Conservation (phyloP, 2,329 filamentous ascomycete species). For the Thielaviopsis cerberus region DNA sequence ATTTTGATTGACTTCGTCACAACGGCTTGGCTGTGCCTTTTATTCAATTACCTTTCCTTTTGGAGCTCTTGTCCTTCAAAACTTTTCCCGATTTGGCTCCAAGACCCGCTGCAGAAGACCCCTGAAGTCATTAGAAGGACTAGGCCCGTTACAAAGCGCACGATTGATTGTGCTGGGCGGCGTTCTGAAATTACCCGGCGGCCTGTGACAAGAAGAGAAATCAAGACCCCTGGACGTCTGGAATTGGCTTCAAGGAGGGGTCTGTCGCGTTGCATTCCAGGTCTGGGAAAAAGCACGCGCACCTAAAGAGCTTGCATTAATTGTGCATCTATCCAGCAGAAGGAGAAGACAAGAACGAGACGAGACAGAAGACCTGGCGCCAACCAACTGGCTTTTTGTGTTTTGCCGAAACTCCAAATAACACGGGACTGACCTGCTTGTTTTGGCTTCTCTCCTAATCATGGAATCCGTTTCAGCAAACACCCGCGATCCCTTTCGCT, state of each 20-base stretch:
- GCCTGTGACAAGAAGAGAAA: not conserved
- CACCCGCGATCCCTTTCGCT: conserved; percentile 9
- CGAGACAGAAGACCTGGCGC: not conserved
- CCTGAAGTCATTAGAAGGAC: not conserved
- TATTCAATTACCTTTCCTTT: not conserved
- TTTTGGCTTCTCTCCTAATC: not conserved
- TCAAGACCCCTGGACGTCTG: conserved; percentile 4
- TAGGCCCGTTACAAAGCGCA: not conserved
- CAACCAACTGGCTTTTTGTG: not conserved
- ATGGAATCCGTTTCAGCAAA: conserved; percentile 6
- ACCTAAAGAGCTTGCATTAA: not conserved
- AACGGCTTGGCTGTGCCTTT: not conserved
- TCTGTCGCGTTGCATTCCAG: conserved; percentile 9
- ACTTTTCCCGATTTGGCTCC: not conserved
- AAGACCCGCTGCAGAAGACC: conserved; percentile 1
- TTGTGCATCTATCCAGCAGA: not conserved
- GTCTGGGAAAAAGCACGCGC: not conserved
- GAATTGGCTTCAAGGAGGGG: conserved; percentile 10
- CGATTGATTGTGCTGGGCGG: not conserved
- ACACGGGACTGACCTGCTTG: conserved; percentile 2
- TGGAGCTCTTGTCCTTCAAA: not conserved
- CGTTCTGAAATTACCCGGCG: conserved; percentile 2
- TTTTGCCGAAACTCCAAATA: conserved; percentile 5
- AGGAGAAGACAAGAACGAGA: not conserved
- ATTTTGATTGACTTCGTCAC: not conserved